A percentile compares a stretch with the other conserved stretches of the same genome.
Evolutionary conservation across 768 basidiomycete species (phyloP).

Genomic region (Agaricus sinodeliciosus): DNA sequence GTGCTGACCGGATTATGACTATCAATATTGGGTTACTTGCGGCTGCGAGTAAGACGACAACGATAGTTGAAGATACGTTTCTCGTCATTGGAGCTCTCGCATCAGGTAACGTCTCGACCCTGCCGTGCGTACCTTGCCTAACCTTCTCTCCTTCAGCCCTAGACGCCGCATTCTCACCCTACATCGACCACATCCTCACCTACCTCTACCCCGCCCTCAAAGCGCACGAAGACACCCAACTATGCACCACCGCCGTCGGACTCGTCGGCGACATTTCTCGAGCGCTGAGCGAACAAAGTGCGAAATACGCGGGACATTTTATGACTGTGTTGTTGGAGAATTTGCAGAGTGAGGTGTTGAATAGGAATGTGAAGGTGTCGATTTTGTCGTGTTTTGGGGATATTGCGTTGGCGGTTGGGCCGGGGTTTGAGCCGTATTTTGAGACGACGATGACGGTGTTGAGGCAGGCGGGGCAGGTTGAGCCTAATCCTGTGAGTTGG

Average conservation of each 20-base stretch:
- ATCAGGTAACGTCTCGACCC: slow-evolving; percentile 37
- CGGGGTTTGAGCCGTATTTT: slow-evolving; percentile 82
- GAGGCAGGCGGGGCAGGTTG: slow-evolving; percentile 81
- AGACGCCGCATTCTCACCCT: slow-evolving; percentile 72
- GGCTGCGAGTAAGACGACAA: slow-evolving; percentile 87
- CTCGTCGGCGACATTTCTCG: slow-evolving; percentile 96
- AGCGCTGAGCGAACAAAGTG: slow-evolving; percentile 79
- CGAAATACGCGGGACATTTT: slow-evolving; percentile 79
- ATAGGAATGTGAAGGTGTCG: slow-evolving; percentile 94
- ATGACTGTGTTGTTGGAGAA: slow-evolving; percentile 92
- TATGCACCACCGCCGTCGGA: slow-evolving; percentile 94
- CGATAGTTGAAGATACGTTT: slow-evolving; percentile 94
- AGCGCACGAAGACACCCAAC: slow-evolving; percentile 89
- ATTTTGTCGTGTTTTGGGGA: slow-evolving; percentile 95
- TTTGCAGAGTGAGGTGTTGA: slow-evolving; percentile 83
- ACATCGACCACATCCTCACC: slow-evolving; percentile 80
- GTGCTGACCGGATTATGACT: slow-evolving; percentile 95
- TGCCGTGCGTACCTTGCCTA: not conserved
- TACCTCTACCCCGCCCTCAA: slow-evolving; percentile 86
- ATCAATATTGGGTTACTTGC: slow-evolving; percentile 79
- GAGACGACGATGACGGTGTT: slow-evolving; percentile 88
- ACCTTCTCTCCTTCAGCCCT: slow-evolving; percentile 40
- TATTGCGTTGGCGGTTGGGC: slow-evolving; percentile 87
- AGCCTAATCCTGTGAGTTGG: slow-evolving; percentile 74
- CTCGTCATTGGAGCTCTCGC: slow-evolving; percentile 87